Evolutionary conservation across 441 rosid species (phyloP).

Genomic region (Croton setiger): DNA sequence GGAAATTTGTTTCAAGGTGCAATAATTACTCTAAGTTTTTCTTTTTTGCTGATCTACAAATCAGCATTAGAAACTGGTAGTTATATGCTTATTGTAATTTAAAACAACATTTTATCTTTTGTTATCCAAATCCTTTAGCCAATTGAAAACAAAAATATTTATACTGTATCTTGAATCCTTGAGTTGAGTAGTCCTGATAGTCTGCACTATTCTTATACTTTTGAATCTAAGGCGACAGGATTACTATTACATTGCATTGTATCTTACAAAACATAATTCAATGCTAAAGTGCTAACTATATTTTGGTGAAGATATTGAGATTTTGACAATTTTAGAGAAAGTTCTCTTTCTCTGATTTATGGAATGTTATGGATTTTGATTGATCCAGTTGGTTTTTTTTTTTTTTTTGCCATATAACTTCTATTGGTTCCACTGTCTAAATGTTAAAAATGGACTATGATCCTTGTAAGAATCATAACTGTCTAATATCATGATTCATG

Average conservation of each 20-base stretch:
- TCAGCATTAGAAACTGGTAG: slow-evolving; percentile 7
- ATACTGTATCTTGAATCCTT: slow-evolving; percentile 17
- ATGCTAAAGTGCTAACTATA: neutral
- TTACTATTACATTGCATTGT: no score
- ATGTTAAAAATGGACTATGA: no score
- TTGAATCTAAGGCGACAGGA: neutral
- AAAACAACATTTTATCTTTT: neutral
- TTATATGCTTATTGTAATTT: slow-evolving; percentile 19
- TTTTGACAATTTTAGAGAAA: neutral
- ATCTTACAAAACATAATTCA: no score
- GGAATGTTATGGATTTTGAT: neutral
- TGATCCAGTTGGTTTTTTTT: neutral
- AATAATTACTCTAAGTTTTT: slow-evolving; percentile 28
- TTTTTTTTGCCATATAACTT: no score
- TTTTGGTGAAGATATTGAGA: neutral
- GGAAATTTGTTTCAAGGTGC: slow-evolving; percentile 30
- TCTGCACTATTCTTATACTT: neutral
- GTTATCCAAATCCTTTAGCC: slow-evolving; percentile 20
- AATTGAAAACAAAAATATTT: slow-evolving; percentile 16
- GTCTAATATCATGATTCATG: no score
- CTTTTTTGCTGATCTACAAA: slow-evolving; percentile 21
- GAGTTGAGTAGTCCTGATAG: neutral
- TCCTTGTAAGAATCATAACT: no score
- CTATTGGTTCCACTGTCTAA: no score
- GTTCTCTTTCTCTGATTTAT: neutral